phyloP scores from a whole-genome alignment of 2,329 filamentous ascomycete species.

The Trichoderma sp. region DNA sequence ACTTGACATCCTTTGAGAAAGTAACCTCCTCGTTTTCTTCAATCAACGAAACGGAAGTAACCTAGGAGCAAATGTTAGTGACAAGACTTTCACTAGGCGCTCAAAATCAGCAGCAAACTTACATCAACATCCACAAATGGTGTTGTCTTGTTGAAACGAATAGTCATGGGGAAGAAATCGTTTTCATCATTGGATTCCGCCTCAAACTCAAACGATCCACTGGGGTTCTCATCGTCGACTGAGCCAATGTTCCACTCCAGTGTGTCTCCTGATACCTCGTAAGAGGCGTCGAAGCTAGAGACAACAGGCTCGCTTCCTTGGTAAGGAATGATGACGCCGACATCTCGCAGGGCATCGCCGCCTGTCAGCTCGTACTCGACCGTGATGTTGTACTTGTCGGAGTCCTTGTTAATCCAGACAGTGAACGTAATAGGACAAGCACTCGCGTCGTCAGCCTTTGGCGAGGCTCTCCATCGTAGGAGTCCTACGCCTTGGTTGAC shows the following conservation, averaged over 20 bases:
- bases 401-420: conserved; percentile 92
- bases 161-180: conserved; percentile 97
- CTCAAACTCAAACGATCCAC: conserved; percentile 92
- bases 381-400: conserved; percentile 81
- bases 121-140: conserved; percentile 95
- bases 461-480: conserved; percentile 84
- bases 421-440: conserved; percentile 93
- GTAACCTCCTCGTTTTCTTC: conserved; percentile 76
- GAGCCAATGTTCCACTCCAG: conserved; percentile 91
- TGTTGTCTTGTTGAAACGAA: conserved; percentile 79
- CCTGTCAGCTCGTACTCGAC: conserved; percentile 94
- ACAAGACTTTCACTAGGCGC: conserved; percentile 18
- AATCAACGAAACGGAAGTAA: conserved; percentile 65
- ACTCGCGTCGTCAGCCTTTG: conserved; percentile 74
- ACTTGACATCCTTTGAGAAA: conserved; percentile 80
- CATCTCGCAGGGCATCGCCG: conserved; percentile 74
- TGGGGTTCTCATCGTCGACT: conserved; percentile 77
- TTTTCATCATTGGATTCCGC: conserved; percentile 82
- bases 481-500: conserved; percentile 92
- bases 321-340: conserved; percentile 85
- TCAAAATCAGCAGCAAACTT: conserved; percentile 41
- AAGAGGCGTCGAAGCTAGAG: conserved; percentile 89
- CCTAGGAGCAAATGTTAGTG: conserved; percentile 37
- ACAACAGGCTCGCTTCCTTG: conserved; percentile 79
- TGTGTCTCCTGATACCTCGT: conserved; percentile 88